Evolutionary conservation across 2,329 filamentous ascomycete species (phyloP).

Genomic region (Penicillium sp.): DNA sequence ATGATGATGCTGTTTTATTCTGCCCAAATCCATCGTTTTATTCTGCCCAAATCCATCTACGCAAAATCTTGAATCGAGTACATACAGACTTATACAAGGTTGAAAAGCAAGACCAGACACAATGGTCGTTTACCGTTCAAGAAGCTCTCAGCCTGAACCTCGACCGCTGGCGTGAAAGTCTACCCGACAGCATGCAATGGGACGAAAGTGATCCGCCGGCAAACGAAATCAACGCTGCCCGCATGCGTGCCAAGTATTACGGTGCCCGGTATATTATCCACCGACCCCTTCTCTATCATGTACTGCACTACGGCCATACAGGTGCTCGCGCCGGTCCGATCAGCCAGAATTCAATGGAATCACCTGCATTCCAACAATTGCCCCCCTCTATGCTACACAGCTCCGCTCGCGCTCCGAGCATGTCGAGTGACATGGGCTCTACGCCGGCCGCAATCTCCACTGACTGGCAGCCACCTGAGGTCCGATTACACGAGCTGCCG

Average conservation of each 20-base stretch:
- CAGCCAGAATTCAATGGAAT: conserved; percentile 23
- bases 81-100: conserved; percentile 55
- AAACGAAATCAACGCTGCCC: conserved; percentile 72
- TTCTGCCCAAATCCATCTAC: conserved; percentile 59
- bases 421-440: conserved; percentile 36
- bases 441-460: conserved; percentile 11
- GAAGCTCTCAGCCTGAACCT: conserved; percentile 48
- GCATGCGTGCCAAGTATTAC: conserved; percentile 91
- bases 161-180: conserved; percentile 52
- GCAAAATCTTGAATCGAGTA: conserved; percentile 55
- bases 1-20: too few relatives aligned
- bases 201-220: conserved; percentile 68
- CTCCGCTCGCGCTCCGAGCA: conserved; percentile 23
- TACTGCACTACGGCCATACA: conserved; percentile 49
- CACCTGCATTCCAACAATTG: conserved; percentile 37
- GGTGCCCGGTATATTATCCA: conserved; percentile 88
- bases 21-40: too few relatives aligned
- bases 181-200: conserved; percentile 57
- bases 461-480: conserved; percentile 18
- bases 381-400: conserved; percentile 35
- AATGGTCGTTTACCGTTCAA: conserved; percentile 40
- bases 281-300: conserved; percentile 68
- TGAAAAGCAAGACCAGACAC: conserved; percentile 32
- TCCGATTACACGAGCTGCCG: conserved; percentile 31
- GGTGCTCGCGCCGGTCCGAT: conserved; percentile 34